These are phyloP conservation scores for Warburgia ugandensis DNA, from an alignment of 164 flowering plant genomes.

Conservation along the genomic window DNA sequence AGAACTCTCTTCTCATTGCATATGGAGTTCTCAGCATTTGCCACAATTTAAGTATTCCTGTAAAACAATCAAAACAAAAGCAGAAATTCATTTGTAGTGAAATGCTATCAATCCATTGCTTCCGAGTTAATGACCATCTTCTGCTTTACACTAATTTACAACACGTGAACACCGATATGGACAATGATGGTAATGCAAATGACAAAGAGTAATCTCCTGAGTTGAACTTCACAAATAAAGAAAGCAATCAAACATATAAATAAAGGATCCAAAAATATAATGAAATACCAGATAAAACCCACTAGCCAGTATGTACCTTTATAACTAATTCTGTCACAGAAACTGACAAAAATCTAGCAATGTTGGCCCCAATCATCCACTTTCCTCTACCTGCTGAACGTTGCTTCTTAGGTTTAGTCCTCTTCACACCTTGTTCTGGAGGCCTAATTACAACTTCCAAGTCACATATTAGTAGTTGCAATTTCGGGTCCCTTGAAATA, in stretches of 20 bases:
- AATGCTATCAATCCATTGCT: too few species aligned
- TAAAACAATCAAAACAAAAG: too few species aligned
- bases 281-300: neutral
- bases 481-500: constrained; percentile 81
- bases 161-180: too few species aligned
- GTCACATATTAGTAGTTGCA: constrained; percentile 75
- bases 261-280: neutral
- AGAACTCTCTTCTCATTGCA: too few species aligned
- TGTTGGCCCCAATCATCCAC: constrained; percentile 85
- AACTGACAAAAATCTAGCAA: constrained; percentile 90
- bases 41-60: too few species aligned
- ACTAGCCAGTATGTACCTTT: constrained; percentile 43
- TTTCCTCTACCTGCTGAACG: constrained; percentile 77
- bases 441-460: constrained; percentile 73
- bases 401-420: constrained; percentile 30
- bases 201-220: too few species aligned
- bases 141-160: too few species aligned
- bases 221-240: neutral
- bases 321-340: constrained; percentile 69
- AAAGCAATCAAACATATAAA: neutral
- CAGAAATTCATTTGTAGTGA: too few species aligned
- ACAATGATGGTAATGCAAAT: too few species aligned
- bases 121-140: too few species aligned
- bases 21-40: too few species aligned
- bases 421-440: constrained; percentile 39